phyloP scores from a whole-genome alignment of 2,329 filamentous ascomycete species.

The Westerdykella ornata region DNA sequence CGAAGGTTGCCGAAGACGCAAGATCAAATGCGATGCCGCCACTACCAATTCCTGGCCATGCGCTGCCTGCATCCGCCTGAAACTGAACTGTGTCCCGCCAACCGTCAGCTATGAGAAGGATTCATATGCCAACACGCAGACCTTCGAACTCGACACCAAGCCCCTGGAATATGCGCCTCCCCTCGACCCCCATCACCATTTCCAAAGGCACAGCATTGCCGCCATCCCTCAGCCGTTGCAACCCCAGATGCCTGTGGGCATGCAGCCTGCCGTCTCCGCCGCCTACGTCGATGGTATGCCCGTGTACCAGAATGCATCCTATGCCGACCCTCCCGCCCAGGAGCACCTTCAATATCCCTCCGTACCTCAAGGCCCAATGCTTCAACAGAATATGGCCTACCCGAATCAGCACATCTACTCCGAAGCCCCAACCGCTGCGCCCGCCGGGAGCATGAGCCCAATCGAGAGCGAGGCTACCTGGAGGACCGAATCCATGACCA shows the following conservation, averaged over 20 bases:
- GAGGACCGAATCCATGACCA: slow-evolving; percentile 47
- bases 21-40: slow-evolving; percentile 97
- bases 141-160: slow-evolving; percentile 37
- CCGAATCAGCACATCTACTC: slow-evolving; percentile 30
- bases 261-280: slow-evolving; percentile 27
- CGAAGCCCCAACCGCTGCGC: slow-evolving; percentile 19
- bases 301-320: slow-evolving; percentile 35
- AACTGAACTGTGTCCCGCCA: slow-evolving; percentile 87
- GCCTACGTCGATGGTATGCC: slow-evolving; percentile 21
- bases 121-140: slow-evolving; percentile 36
- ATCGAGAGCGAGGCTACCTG: slow-evolving; percentile 47
- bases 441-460: slow-evolving; percentile 28
- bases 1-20: slow-evolving; percentile 86
- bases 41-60: slow-evolving; percentile 98
- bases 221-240: slow-evolving; percentile 8
- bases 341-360: slow-evolving; percentile 34
- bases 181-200: slow-evolving; percentile 38
- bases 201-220: slow-evolving; percentile 19
- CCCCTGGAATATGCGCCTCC: slow-evolving; percentile 36
- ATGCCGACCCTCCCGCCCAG: slow-evolving; percentile 28
- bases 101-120: slow-evolving; percentile 69
- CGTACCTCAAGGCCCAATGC: slow-evolving; percentile 28
- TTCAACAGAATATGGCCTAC: slow-evolving; percentile 32
- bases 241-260: slow-evolving; percentile 23
- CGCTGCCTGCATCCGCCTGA: slow-evolving; percentile 84